Conservation (phyloP, 768 basidiomycete species). For the Infundibulicybe gibba region DNA sequence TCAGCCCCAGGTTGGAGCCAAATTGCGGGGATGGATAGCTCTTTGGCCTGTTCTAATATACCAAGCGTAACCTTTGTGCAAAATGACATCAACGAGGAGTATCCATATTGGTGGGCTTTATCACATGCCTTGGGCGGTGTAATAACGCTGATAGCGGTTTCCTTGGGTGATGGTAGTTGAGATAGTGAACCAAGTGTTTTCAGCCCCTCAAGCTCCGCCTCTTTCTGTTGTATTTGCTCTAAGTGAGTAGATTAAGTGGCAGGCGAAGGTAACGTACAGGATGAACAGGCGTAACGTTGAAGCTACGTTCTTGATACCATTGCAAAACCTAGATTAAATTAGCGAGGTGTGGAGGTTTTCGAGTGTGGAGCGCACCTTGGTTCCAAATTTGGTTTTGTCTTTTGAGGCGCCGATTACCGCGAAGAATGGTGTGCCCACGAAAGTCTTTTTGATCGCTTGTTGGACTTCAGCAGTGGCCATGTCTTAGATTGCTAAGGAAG, state of each 20-base stretch:
- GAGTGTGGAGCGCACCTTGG: constrained; percentile 43
- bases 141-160: constrained; percentile 76
- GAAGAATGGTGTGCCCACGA: constrained; percentile 59
- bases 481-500: too few species aligned
- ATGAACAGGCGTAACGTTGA: constrained; percentile 70
- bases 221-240: constrained; percentile 42
- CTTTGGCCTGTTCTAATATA: constrained; percentile 63
- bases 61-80: constrained; percentile 61
- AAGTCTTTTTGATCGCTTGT: constrained; percentile 45
- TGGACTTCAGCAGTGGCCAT: constrained; percentile 13
- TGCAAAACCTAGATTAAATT: constrained; percentile 51
- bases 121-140: constrained; percentile 65
- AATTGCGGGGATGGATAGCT: constrained; percentile 66
- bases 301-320: constrained; percentile 66
- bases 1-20: constrained; percentile 93
- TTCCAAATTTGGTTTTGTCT: constrained; percentile 75
- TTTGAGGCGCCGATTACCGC: constrained; percentile 86
- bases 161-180: constrained; percentile 53
- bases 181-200: constrained; percentile 50
- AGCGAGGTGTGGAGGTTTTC: too few species aligned
- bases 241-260: background rate
- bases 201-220: constrained; percentile 65
- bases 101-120: background rate
- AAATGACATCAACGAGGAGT: background rate
- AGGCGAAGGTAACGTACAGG: constrained; percentile 41